Percentiles rank a stretch among this genome's conserved stretches.
Conservation (phyloP, 108 stramenopile genomes). For the Chaetoceros tenuissimus region DNA sequence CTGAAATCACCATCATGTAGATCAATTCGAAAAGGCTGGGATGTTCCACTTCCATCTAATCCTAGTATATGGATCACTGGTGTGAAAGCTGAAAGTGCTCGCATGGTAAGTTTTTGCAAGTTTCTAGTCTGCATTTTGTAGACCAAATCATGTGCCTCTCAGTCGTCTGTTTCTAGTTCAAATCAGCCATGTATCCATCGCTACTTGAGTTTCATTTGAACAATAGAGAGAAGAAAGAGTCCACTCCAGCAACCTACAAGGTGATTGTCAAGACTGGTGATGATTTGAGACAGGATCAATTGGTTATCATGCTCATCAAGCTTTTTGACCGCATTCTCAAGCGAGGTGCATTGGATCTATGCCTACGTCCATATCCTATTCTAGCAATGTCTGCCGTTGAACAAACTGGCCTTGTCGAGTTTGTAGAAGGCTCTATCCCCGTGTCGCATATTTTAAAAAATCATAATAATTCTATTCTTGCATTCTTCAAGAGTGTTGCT, state of each 20-base stretch:
- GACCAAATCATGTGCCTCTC: too few species aligned
- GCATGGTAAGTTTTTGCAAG: too few species aligned
- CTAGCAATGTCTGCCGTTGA: conserved; percentile 79
- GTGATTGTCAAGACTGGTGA: conserved; percentile 99
- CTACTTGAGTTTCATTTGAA: conserved; percentile 83
- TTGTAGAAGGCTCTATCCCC: conserved; percentile 86
- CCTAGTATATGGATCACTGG: conserved; percentile 78
- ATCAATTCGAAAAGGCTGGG: conserved; percentile 24
- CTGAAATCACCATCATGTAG: conserved; percentile 56
- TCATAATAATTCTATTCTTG: conserved; percentile 69
- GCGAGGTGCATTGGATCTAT: conserved; percentile 91
- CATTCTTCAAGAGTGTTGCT: conserved; percentile 55
- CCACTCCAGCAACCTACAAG: conserved; percentile 35
- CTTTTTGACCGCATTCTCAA: conserved; percentile 96
- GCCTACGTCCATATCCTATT: conserved; percentile 60
- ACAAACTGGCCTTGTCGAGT: conserved; percentile 90
- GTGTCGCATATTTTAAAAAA: conserved; percentile 86
- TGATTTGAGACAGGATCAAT: conserved; percentile 98
- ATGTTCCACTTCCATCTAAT: conserved; percentile 91
- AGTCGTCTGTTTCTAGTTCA: too few species aligned
- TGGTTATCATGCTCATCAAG: conserved; percentile 94
- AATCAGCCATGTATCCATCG: conserved; percentile 93
- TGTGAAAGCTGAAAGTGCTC: conserved; percentile 45
- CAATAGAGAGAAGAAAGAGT: conserved; percentile 8
- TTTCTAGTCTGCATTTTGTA: too few species aligned